Percentiles rank a stretch among this genome's conserved stretches.
Conservation (phyloP, 2,329 filamentous ascomycete genomes). For the Aspergillus sp. region DNA sequence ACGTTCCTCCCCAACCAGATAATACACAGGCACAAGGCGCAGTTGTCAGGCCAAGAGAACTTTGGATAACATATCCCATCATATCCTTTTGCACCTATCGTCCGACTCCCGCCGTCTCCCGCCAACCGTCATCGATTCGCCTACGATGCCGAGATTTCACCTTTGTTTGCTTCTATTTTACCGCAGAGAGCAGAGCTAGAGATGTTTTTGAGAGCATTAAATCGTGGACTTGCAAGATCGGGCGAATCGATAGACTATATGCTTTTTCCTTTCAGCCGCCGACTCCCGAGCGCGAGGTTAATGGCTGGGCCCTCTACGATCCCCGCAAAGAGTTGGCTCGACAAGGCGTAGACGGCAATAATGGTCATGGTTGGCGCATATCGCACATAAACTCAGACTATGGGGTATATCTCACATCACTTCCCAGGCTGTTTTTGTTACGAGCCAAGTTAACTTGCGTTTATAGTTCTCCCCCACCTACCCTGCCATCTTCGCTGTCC, state of each 20-base stretch:
- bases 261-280: slow-evolving; percentile 84
- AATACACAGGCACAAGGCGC: slow-evolving; percentile 46
- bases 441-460: background rate
- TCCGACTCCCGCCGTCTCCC: slow-evolving; percentile 70
- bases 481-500: slow-evolving; percentile 81
- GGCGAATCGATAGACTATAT: slow-evolving; percentile 84
- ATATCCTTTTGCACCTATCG: slow-evolving; percentile 80
- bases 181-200: slow-evolving; percentile 72
- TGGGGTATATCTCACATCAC: slow-evolving; percentile 48
- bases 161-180: slow-evolving; percentile 89
- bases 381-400: slow-evolving; percentile 90
- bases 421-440: background rate
- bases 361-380: slow-evolving; percentile 84
- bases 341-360: slow-evolving; percentile 85
- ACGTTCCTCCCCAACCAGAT: slow-evolving; percentile 51
- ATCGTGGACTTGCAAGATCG: slow-evolving; percentile 77
- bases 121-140: slow-evolving; percentile 78
- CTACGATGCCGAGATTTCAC: slow-evolving; percentile 91
- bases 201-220: slow-evolving; percentile 89
- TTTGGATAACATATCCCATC: slow-evolving; percentile 95
- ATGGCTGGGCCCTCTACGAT: slow-evolving; percentile 86
- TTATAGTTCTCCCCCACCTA: slow-evolving; percentile 85
- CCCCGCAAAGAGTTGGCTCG: slow-evolving; percentile 82
- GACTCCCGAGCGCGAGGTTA: slow-evolving; percentile 71
- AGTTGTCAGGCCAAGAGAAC: slow-evolving; percentile 65